These are phyloP conservation scores for Solanum lycopersicoides DNA, from an alignment of 257 asterid species.

Conservation along the genomic window DNA sequence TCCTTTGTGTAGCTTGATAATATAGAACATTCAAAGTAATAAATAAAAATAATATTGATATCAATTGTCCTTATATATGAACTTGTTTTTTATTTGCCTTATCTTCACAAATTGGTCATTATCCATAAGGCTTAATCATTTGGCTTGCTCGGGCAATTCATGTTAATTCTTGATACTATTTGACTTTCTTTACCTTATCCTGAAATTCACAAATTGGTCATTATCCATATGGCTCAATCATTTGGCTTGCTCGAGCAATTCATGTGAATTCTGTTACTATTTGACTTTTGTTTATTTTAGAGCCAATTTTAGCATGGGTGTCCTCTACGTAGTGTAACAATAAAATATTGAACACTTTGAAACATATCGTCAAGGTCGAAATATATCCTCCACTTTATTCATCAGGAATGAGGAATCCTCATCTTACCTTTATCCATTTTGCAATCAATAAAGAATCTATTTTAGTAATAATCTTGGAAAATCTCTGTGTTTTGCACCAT, in stretches of 20 bases:
- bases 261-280: not conserved
- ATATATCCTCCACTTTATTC: not conserved
- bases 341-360: not conserved
- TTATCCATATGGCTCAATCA: not conserved
- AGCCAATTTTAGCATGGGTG: not conserved
- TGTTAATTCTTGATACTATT: too few relatives aligned
- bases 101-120: too few relatives aligned
- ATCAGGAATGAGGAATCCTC: not conserved
- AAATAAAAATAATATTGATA: too few relatives aligned
- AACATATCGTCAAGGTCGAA: not conserved
- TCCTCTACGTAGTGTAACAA: not conserved
- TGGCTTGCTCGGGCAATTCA: too few relatives aligned
- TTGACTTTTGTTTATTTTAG: not conserved
- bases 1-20: too few relatives aligned
- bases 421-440: not conserved
- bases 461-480: too few relatives aligned
- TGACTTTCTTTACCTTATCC: not conserved
- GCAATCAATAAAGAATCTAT: not conserved
- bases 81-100: too few relatives aligned
- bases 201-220: not conserved
- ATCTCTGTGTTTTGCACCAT: too few relatives aligned
- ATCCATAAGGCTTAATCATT: too few relatives aligned
- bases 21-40: too few relatives aligned
- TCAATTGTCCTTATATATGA: too few relatives aligned
- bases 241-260: not conserved